A percentile compares a stretch with the other conserved stretches of the same genome.
phyloP scores from a whole-genome alignment of 805 yeast species.

The Candida wancherniae region DNA sequence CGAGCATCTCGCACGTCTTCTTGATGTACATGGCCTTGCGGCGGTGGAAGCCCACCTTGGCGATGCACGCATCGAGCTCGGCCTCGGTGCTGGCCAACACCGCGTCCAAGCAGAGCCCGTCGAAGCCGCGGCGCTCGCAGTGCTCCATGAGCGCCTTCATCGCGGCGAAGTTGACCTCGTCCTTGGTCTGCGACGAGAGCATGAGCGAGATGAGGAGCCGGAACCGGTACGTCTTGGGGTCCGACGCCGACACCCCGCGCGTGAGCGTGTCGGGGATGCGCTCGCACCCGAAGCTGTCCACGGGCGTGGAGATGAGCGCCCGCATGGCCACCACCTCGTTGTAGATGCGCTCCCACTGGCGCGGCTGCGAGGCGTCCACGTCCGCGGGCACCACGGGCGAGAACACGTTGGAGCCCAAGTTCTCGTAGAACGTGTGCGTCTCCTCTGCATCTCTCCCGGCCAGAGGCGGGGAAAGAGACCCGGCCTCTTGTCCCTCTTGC shows the following conservation, averaged over 20 bases:
- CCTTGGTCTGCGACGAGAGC: constrained; percentile 91
- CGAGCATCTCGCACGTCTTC: constrained; percentile 51
- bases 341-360: constrained; percentile 53
- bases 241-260: constrained; percentile 24
- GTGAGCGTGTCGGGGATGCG: constrained; percentile 44
- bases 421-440: constrained; percentile 3
- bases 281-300: constrained; percentile 85
- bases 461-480: too few relatives aligned
- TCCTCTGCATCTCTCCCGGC: too few relatives aligned
- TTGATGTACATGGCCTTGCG: constrained; percentile 72
- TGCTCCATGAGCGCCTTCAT: constrained; percentile 55
- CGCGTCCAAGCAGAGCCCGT: constrained; percentile 56
- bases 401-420: constrained; percentile 12
- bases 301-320: constrained; percentile 65
- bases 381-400: constrained; percentile 7
- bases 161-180: constrained; percentile 74
- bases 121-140: constrained; percentile 33
- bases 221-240: constrained; percentile 50
- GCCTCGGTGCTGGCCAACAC: constrained; percentile 46
- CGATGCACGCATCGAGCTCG: constrained; percentile 61
- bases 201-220: constrained; percentile 76
- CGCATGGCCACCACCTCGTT: constrained; percentile 65
- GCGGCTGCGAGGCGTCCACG: constrained; percentile 10
- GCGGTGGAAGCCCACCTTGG: constrained; percentile 81
- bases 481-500: too few relatives aligned